These are phyloP conservation scores for Cryptococcus depauperatus DNA, from an alignment of 1,284 basidiomycete genomes.

Conservation along the genomic window DNA sequence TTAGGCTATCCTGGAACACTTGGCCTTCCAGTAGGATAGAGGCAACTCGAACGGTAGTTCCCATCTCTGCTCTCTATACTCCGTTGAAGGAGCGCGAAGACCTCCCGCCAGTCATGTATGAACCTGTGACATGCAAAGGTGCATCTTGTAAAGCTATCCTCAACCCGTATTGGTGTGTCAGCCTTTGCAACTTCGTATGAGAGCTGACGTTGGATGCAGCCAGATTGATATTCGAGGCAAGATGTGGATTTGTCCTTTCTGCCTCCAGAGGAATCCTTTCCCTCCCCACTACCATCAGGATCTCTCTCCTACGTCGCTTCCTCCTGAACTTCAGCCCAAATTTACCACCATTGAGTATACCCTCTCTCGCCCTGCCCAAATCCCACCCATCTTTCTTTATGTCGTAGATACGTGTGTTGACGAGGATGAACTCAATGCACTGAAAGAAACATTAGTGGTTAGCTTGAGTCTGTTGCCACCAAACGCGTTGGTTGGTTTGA, in stretches of 20 bases:
- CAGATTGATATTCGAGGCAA: constrained; percentile 98
- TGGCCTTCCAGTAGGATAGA: constrained; percentile 98
- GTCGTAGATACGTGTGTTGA: constrained; percentile 97
- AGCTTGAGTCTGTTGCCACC: constrained; percentile 88
- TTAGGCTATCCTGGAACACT: constrained; percentile 93
- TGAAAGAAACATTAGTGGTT: constrained; percentile 86
- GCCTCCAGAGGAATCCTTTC: constrained; percentile 91
- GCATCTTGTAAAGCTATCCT: constrained; percentile 86
- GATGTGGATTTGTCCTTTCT: constrained; percentile 99
- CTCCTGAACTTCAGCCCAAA: constrained; percentile 90
- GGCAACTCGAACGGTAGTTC: constrained; percentile 94
- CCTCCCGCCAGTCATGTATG: constrained; percentile 91
- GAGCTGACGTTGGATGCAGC: constrained; percentile 47
- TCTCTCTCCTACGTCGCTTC: constrained; percentile 92
- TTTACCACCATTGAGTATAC: constrained; percentile 99
- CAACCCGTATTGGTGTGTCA: constrained; percentile 85
- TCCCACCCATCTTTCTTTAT: constrained; percentile 93
- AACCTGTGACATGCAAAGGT: constrained; percentile 96
- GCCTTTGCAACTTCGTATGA: background rate
- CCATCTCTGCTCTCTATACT: constrained; percentile 95
- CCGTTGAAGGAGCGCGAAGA: constrained; percentile 93
- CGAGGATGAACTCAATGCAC: constrained; percentile 89
- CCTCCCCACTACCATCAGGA: constrained; percentile 95
- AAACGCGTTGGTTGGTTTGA: constrained; percentile 86
- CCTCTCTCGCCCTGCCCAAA: constrained; percentile 77